These are phyloP conservation scores for Nepenthes alata DNA, from an alignment of 179 eudicot genomes.

Conservation along the genomic window DNA sequence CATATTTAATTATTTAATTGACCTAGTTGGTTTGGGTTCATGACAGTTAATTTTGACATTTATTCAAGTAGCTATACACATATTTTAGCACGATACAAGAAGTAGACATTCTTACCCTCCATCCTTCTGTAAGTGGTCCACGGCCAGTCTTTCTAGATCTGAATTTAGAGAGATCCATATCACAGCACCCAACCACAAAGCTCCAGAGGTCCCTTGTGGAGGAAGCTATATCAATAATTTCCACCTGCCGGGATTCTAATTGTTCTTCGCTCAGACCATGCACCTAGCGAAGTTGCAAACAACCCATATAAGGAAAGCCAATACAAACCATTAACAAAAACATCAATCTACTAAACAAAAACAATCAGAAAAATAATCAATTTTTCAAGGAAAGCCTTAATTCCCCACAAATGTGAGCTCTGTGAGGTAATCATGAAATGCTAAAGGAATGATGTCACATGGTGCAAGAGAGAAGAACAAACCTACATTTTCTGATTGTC, in stretches of 20 bases:
- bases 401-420: too few relatives aligned
- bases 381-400: background rate
- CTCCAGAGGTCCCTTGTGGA: constrained; percentile 41
- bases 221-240: constrained; percentile 45
- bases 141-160: constrained; percentile 41
- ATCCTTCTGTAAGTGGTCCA: constrained; percentile 51
- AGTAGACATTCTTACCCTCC: constrained; percentile 34
- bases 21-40: too few relatives aligned
- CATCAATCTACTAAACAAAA: background rate
- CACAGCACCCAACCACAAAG: constrained; percentile 29
- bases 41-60: too few relatives aligned
- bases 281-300: constrained; percentile 19
- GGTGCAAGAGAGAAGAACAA: too few relatives aligned
- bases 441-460: background rate
- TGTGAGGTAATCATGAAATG: background rate
- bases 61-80: too few relatives aligned
- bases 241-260: constrained; percentile 41
- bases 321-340: background rate
- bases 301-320: background rate
- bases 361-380: background rate
- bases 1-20: too few relatives aligned
- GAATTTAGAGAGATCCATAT: constrained; percentile 38
- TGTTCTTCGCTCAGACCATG: constrained; percentile 43
- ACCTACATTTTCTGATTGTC: constrained; percentile 51
- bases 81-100: background rate